phyloP scores from a whole-genome alignment of 1,139 yeast genomes.

The Taphrina flavorubra region DNA sequence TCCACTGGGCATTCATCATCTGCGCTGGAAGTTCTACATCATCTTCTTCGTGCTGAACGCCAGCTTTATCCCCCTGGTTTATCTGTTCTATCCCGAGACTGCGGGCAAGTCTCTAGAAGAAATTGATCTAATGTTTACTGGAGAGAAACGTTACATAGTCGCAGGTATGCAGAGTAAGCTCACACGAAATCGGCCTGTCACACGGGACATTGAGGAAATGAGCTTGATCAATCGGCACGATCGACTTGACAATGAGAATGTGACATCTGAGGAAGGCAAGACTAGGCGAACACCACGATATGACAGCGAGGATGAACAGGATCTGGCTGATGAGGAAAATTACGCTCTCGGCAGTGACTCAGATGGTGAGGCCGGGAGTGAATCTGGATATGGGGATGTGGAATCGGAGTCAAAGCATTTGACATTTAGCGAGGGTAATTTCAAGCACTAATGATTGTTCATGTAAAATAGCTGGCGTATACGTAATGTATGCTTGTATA shows the following conservation, averaged over 20 bases:
- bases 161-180: conserved; percentile 23
- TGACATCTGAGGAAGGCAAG: neutral
- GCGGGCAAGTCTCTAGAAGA: conserved; percentile 68
- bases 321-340: conserved; percentile 20
- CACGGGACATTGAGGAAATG: conserved; percentile 23
- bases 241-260: neutral
- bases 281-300: neutral
- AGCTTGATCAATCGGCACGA: conserved; percentile 24
- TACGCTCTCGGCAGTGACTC: conserved; percentile 23
- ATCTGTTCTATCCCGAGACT: conserved; percentile 72
- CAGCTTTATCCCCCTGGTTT: conserved; percentile 59
- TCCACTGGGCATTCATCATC: conserved; percentile 57
- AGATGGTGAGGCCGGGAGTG: neutral
- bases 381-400: neutral
- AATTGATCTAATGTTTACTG: conserved; percentile 61
- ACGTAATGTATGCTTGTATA: too few species aligned
- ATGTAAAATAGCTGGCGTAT: neutral
- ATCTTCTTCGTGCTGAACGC: conserved; percentile 58
- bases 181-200: neutral
- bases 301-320: conserved; percentile 19
- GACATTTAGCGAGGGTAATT: conserved; percentile 9
- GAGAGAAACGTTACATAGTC: conserved; percentile 21
- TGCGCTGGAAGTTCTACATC: conserved; percentile 57
- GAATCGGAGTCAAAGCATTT: conserved; percentile 6
- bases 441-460: neutral